phyloP scores from a whole-genome alignment of 768 basidiomycete genomes.

The Rhodotorula toruloides region DNA sequence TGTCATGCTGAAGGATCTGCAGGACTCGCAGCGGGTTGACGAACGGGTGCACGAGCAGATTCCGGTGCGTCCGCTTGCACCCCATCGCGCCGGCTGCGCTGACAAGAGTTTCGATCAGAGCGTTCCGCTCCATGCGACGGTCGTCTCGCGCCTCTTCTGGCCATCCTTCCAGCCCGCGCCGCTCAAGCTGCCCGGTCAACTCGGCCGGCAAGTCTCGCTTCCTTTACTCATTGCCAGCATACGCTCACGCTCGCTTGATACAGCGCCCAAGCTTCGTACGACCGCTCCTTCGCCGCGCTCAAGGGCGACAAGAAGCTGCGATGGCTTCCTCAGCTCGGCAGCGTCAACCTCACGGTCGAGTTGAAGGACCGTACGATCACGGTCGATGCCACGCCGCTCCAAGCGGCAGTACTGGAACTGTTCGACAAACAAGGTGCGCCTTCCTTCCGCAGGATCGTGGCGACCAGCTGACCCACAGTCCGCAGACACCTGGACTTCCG shows the following conservation, averaged over 20 bases:
- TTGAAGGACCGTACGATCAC: slow-evolving; percentile 72
- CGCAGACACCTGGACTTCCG: slow-evolving; percentile 57
- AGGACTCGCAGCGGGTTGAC: slow-evolving; percentile 84
- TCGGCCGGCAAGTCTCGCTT: slow-evolving; percentile 59
- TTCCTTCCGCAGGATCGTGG: background rate
- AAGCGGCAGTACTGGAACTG: slow-evolving; percentile 83
- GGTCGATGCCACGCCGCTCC: slow-evolving; percentile 74
- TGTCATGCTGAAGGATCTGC: slow-evolving; percentile 96
- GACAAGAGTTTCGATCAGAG: slow-evolving; percentile 43
- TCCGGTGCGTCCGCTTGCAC: slow-evolving; percentile 56
- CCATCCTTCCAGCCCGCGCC: slow-evolving; percentile 70
- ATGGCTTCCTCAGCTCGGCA: slow-evolving; percentile 86
- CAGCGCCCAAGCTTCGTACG: slow-evolving; percentile 53
- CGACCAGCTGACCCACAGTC: background rate
- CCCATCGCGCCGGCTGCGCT: no score
- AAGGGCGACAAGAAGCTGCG: slow-evolving; percentile 88
- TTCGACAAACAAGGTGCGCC: slow-evolving; percentile 65
- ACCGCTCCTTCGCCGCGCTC: slow-evolving; percentile 68
- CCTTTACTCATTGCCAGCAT: background rate
- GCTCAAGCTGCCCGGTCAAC: slow-evolving; percentile 76
- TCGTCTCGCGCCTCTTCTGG: slow-evolving; percentile 95
- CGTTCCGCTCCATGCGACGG: slow-evolving; percentile 75
- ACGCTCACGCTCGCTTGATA: background rate
- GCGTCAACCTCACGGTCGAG: slow-evolving; percentile 70
- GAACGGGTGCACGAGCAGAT: slow-evolving; percentile 62